Evolutionary conservation across 305 asterid genomes (phyloP), one percentile per base, ranked within the genome.

Genomic region (Fraxinus albicans): DNA sequence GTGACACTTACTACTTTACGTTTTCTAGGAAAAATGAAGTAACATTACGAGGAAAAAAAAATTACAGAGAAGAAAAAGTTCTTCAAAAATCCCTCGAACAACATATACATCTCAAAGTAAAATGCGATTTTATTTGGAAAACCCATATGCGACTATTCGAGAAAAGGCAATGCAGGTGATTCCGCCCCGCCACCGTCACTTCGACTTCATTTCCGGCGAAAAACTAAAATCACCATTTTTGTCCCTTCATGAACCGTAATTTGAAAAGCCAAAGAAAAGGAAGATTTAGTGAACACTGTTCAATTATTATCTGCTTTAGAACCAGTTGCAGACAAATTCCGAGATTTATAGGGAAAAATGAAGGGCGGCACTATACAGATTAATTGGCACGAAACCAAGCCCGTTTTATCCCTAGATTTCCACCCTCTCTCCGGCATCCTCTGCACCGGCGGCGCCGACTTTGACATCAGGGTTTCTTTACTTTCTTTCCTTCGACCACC

Each of bases 381-480:
- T 84, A 92, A 94, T 82, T 96, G 99, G 99, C 99, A 96, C 89
- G 97, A 90, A 77, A 87, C 93, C 19, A 93, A 92, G 87, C 98
- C 99, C 70, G 98, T 96, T 21, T 91, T 96, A 84, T 86, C 97
- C 92, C 92, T 96, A 81, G 98, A 95, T 90, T 93, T 96, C 82
- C 97, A 96, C 82, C 97, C 97, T 4, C 27, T 77, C 77, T 89
- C 96, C 53, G 92, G 90, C 44, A 83, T 93, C 80, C 92, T 96
- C 9, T 98, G 97, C 79, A 96, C 99, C 67, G 98, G 91, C 77
- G 98, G 98, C 63, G 97, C 99, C 60, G 99, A 96, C 89, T 93
- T 76, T 83, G 99, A 96, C 77, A 93, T 96, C 81, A 96, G 92
- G 98, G 98, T 96, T 9, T 1, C 2, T 58, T 73, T 83, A 15